phyloP scores from a whole-genome alignment of 352 stramenopile species.

The Peronospora farinosa region DNA sequence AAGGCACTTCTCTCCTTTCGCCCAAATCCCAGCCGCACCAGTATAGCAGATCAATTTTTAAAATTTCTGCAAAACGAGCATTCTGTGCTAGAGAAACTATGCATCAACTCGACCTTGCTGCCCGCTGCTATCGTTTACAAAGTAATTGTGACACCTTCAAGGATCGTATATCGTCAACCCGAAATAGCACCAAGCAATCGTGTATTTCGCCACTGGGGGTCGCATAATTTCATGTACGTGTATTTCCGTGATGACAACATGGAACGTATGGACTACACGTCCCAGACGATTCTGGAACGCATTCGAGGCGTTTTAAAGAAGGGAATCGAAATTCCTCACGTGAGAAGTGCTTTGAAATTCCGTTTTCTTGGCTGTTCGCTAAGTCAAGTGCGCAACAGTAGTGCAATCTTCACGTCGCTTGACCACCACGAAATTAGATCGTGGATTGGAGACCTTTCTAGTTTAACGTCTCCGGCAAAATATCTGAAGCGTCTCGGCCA shows the following conservation, averaged over 20 bases:
- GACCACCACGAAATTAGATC: conserved; percentile 40
- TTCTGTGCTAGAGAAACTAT: conserved; percentile 22
- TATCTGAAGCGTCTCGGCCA: conserved; percentile 75
- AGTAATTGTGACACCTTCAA: conserved; percentile 56
- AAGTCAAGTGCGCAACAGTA: conserved; percentile 71
- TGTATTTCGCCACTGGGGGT: conserved; percentile 60
- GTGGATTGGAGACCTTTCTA: conserved; percentile 59
- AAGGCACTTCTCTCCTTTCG: conserved; percentile 40
- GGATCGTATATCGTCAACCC: conserved; percentile 56
- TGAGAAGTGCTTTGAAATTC: conserved; percentile 28
- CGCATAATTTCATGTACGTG: conserved; percentile 76
- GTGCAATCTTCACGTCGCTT: conserved; percentile 59
- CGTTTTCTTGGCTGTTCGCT: conserved; percentile 63
- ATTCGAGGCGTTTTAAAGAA: conserved; percentile 37
- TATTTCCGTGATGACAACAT: conserved; percentile 81
- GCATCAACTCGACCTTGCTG: conserved; percentile 16
- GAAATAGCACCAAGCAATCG: conserved; percentile 51
- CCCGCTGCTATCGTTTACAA: conserved; percentile 41
- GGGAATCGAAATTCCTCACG: conserved; percentile 37
- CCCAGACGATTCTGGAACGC: conserved; percentile 28
- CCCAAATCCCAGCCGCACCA: conserved; percentile 9
- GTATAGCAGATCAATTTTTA: conserved; percentile 34
- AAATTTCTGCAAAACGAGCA: conserved; percentile 32
- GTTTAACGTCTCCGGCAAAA: conserved; percentile 51
- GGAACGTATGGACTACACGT: conserved; percentile 56